Evolutionary conservation across 208 protist species (phyloP), one percentile per base, ranked within the genome.

Genomic region (Trypanosoma mega): DNA sequence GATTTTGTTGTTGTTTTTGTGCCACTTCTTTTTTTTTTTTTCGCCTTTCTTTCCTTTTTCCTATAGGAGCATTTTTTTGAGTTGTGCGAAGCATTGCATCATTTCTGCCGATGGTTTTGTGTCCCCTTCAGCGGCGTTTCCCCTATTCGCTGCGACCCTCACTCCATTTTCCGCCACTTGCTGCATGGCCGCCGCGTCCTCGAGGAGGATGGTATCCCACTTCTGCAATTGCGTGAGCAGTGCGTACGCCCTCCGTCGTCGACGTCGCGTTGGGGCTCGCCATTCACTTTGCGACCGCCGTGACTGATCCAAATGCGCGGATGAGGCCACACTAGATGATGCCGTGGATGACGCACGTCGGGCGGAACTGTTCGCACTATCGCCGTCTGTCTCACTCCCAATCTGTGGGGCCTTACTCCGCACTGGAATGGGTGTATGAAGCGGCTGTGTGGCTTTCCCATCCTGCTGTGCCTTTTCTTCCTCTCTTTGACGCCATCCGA

Each of bases 161-260:
- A 71, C 34, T 39, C 58, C 46, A 18, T 34, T 63, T 14, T 63
- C 47, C 18, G 45, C 50, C 20, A 54, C 33, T 1, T 12, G 30
- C 50, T 3, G 2, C 24, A 63, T 18, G 9, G 23, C 12, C 8
- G 31, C 30, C 21, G 46, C 27, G 18, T 63, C 80, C 11, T 31
- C 26, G 29, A 71, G 45, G n/a, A 87, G 49, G 6, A 52, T 55
- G 0, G 24, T 44, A 33, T 77, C 76, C 80, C 80, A 87, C 21
- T 63, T 68, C 57, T 80, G 73, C 16, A 87, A 57, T 43, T 83
- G 74, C 7, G 73, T 69, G 29, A 87, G 63, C 7, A 87, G 59
- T 9, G 81, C 68, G 46, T 83, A 87, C 1, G 7, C 3, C 33
- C 26, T 26, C n/a, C 37, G 37, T 34, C 16, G 9, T 14, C 30